Base-by-base conservation (phyloP, 1,284 basidiomycete genomes). In the Ustilago sp. region DNA sequence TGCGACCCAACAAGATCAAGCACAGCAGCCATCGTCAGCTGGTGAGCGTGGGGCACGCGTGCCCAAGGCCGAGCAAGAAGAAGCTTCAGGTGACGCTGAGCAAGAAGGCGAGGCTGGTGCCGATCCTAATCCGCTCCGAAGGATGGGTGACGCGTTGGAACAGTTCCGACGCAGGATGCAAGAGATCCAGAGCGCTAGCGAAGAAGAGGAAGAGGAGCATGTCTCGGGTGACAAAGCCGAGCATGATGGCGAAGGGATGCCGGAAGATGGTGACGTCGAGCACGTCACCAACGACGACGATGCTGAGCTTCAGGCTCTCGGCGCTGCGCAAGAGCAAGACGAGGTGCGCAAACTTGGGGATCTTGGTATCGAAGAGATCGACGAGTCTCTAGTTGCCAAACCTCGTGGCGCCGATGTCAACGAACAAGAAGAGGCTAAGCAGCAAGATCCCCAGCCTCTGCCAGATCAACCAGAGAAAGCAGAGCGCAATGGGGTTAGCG, bases 281-380 rank as follows among this genome's bases (percentile, higher is more conserved):
- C 95, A 97, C 86, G 88, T 93, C n/a, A 90, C 90, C 23, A 91
- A 93, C 8, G 88, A 88, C 54, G 88, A 88, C 13, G 91, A 91
- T 64, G 89, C 92, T 54, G 91, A 93, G 59, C 92, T 93, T 89
- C 94, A 98, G 86, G 94, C 95, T 0, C 89, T 98, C 12, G 96
- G 95, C 6, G 91, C 93, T 1, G 93, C 95, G 0, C 71, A 81
- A 39, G 80, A 84, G 52, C 93, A 95, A 32, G 81, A 83, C 58
- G 80, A 83, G 56, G 90, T 91, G 39, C 91, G 93, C 39, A 93
- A 92, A 82, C 88, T 98, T 56, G 90, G 65, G 35, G 69, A 74
- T 48, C 78, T 68, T 5, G 68, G 67, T 23, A 72, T 80, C 38
- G 83, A 86, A 45, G 84, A 82, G 38, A 63, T 74, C 23, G 78